Percentiles rank a stretch among this genome's conserved stretches.
Evolutionary conservation across 116 monocot species (phyloP).

Genomic region (Trichopus zeylanicus): DNA sequence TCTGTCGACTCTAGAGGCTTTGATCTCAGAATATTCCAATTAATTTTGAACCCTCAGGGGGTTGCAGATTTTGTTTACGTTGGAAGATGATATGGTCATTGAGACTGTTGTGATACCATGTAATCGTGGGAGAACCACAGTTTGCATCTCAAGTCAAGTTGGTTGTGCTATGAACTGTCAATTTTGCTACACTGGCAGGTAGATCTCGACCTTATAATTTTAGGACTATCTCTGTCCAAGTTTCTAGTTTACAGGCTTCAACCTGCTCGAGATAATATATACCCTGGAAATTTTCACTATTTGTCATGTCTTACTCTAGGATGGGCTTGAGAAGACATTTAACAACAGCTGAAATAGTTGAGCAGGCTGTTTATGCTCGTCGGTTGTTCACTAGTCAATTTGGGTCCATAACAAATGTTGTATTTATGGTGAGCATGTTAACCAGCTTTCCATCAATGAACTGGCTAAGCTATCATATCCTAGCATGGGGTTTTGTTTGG

Average conservation of each 20-base stretch:
- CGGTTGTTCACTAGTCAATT: constrained; percentile 67
- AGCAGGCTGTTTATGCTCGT: constrained; percentile 81
- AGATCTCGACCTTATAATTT: not conserved
- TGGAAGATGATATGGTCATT: constrained; percentile 75
- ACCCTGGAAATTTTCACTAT: not conserved
- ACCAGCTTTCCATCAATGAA: not conserved
- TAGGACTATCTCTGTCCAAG: not conserved
- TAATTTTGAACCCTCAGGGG: constrained; percentile 47
- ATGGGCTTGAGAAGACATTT: constrained; percentile 95
- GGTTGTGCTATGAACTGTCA: constrained; percentile 99
- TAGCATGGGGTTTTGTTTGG: not conserved
- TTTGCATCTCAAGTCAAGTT: constrained; percentile 98
- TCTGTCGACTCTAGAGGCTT: not conserved
- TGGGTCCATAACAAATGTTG: constrained; percentile 87
- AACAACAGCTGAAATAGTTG: constrained; percentile 88
- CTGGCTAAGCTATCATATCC: not conserved
- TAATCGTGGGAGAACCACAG: constrained; percentile 66
- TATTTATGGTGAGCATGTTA: constrained; percentile 77
- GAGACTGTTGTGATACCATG: constrained; percentile 96
- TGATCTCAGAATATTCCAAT: constrained; percentile 18
- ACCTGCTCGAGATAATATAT: too few species aligned
- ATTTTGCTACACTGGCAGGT: constrained; percentile 96
- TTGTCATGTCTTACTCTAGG: constrained; percentile 23
- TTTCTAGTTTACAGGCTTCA: too few species aligned
- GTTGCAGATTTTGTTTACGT: constrained; percentile 85